Evolutionary conservation across 2,329 filamentous ascomycete species (phyloP).

Genomic region (Trichocomaceae sp.): DNA sequence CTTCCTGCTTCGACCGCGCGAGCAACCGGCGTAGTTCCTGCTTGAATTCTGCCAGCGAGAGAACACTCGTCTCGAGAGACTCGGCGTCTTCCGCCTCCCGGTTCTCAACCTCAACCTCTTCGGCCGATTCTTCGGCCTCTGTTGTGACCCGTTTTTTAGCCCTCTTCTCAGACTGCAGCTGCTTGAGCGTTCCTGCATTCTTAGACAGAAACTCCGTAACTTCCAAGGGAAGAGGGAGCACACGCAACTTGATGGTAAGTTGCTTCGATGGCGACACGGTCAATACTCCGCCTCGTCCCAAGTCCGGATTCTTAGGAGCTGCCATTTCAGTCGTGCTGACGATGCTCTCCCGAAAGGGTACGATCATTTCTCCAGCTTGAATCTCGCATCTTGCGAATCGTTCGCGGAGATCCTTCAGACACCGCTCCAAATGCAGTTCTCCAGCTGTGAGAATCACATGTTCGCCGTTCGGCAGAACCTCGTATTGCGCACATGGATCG

Average conservation of each 20-base stretch:
- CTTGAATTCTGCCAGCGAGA: slow-evolving; percentile 72
- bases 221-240: slow-evolving; percentile 67
- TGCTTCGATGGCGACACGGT: slow-evolving; percentile 78
- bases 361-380: slow-evolving; percentile 87
- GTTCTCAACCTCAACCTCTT: slow-evolving; percentile 37
- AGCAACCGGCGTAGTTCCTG: slow-evolving; percentile 60
- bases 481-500: slow-evolving; percentile 92
- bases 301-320: slow-evolving; percentile 72
- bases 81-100: slow-evolving; percentile 49
- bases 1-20: slow-evolving; percentile 64
- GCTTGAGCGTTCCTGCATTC: slow-evolving; percentile 71
- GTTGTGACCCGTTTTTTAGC: slow-evolving; percentile 35
- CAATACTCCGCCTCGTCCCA: slow-evolving; percentile 75
- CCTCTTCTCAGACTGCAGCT: slow-evolving; percentile 65
- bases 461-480: slow-evolving; percentile 85
- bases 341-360: slow-evolving; percentile 91
- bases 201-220: slow-evolving; percentile 83
- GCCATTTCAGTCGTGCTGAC: slow-evolving; percentile 87
- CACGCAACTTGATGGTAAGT: slow-evolving; percentile 66
- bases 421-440: slow-evolving; percentile 88
- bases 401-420: slow-evolving; percentile 85
- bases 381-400: slow-evolving; percentile 92
- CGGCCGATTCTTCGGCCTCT: slow-evolving; percentile 31
- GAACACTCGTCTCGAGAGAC: slow-evolving; percentile 51
- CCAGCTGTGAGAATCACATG: slow-evolving; percentile 92